Evolutionary conservation across 164 flowering plant genomes (phyloP).

Genomic region (Tinospora cordifolia): DNA sequence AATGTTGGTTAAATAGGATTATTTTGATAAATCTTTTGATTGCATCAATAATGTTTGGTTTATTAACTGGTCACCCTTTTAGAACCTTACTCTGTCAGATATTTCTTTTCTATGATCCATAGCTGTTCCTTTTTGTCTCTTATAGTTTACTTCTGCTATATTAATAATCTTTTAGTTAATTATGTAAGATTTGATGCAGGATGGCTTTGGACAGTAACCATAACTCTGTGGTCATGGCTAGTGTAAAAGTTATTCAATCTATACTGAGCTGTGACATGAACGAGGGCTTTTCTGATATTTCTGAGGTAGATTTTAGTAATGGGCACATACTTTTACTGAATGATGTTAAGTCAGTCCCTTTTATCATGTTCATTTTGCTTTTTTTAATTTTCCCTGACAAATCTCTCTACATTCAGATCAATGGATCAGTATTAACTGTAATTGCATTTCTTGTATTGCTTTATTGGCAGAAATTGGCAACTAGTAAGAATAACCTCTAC

Average conservation of each 20-base stretch:
- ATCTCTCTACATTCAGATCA: background rate
- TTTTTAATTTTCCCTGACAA: constrained; percentile 2
- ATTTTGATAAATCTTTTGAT: background rate
- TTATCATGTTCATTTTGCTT: background rate
- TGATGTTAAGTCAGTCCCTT: background rate
- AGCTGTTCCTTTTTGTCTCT: background rate
- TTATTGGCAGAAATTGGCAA: constrained; percentile 40
- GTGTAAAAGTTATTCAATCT: constrained; percentile 61
- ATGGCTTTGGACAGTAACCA: constrained; percentile 87
- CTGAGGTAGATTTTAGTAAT: constrained; percentile 42
- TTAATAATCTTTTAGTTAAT: constrained; percentile 5
- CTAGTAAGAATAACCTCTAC: constrained; percentile 29
- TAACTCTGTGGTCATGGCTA: constrained; percentile 63
- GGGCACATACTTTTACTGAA: background rate
- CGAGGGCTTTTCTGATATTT: constrained; percentile 46
- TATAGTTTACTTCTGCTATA: background rate
- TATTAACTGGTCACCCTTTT: background rate
- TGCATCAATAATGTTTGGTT: background rate
- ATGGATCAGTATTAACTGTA: background rate
- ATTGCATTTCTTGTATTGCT: background rate
- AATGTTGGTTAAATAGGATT: background rate
- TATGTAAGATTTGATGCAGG: constrained; percentile 42
- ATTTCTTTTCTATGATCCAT: background rate
- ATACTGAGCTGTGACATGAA: constrained; percentile 58
- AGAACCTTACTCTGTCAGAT: background rate